Base-by-base conservation (phyloP, 257 asterid genomes). In the Solanum ossicruentum region DNA sequence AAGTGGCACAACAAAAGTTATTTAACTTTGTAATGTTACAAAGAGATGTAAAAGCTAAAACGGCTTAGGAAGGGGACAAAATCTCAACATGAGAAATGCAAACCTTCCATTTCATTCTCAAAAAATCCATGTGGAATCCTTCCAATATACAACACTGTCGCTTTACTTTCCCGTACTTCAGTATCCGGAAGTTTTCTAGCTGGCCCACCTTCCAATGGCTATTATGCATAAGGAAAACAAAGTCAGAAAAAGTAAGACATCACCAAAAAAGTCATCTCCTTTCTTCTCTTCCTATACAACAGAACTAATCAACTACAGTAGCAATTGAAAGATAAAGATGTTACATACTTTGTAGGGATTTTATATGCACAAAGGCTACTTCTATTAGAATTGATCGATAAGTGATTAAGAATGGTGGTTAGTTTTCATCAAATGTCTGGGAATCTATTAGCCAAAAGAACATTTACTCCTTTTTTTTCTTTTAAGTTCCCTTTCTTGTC, bases 41-140 rank as follows among this genome's bases (percentile, higher is more conserved):
- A 73, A 41, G 23, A 70, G 47, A 52, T 36, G 17, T 8, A 81
- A 67, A 82, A 45, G 21, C 65, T 52, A 18, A 80, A 75, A 26
- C 17, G 47, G 32, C 54, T 18, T 16, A 58, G 36, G 49, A 15
- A 82, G 60, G 54, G 12, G n/a, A 28, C 3, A 15, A 15, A 5
- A 57, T 71, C n/a, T 21, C 58, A 75, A 49, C 49, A 61, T 75
- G 80, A 75, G 75, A 32, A 85, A 69, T 36, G 77, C 88, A 47
- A 47, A 96, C 99, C 99, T 91, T 94, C 96, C 97, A 97, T 95
- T 84, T 97, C 98, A 84, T 90, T 82, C 94, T 97, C 99, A 79
- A 93, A 97, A 86, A 97, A 95, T 5, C 99, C 99, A 85, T 97
- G 99, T 1, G 99, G 99, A 79, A 97, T 94, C 88, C 99, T 92